phyloP scores from a whole-genome alignment of 2,329 filamentous ascomycete species.

The Epichloe amarillans region DNA sequence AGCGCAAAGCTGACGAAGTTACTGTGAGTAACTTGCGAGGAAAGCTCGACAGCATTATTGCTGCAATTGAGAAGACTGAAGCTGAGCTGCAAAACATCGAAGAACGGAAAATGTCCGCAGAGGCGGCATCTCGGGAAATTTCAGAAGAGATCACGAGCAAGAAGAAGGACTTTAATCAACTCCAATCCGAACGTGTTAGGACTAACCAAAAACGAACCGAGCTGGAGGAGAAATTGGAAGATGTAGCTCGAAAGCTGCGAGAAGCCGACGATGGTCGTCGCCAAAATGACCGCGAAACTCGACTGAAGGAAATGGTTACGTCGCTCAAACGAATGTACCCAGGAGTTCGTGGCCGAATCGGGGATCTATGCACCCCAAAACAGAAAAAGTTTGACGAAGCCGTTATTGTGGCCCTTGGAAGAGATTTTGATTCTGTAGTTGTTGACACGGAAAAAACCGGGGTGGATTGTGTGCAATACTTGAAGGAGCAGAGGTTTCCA shows the following conservation, averaged over 20 bases:
- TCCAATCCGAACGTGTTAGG: slow-evolving; percentile 71
- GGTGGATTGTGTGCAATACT: slow-evolving; percentile 84
- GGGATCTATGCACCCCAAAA: slow-evolving; percentile 87
- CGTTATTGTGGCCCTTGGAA: slow-evolving; percentile 80
- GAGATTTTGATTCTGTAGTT: slow-evolving; percentile 87
- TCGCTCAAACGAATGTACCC: slow-evolving; percentile 83
- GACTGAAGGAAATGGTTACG: slow-evolving; percentile 70
- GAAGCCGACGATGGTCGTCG: slow-evolving; percentile 77
- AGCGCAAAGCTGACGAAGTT: slow-evolving; percentile 82
- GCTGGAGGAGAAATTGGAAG: slow-evolving; percentile 80
- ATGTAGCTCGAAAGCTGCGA: slow-evolving; percentile 64
- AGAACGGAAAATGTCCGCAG: slow-evolving; percentile 52
- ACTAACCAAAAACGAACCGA: slow-evolving; percentile 74
- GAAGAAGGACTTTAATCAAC: slow-evolving; percentile 78
- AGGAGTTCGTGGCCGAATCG: slow-evolving; percentile 79
- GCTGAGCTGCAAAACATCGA: slow-evolving; percentile 55
- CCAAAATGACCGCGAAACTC: slow-evolving; percentile 69
- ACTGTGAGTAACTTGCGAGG: slow-evolving; percentile 80
- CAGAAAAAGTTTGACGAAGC: slow-evolving; percentile 95
- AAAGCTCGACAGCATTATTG: slow-evolving; percentile 69
- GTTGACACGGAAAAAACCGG: slow-evolving; percentile 93
- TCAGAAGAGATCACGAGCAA: slow-evolving; percentile 69
- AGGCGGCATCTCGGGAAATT: slow-evolving; percentile 51
- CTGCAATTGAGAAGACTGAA: slow-evolving; percentile 59
- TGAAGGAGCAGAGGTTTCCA: slow-evolving; percentile 76